Base-by-base conservation (phyloP, 768 basidiomycete species). In the Lactarius quietus region DNA sequence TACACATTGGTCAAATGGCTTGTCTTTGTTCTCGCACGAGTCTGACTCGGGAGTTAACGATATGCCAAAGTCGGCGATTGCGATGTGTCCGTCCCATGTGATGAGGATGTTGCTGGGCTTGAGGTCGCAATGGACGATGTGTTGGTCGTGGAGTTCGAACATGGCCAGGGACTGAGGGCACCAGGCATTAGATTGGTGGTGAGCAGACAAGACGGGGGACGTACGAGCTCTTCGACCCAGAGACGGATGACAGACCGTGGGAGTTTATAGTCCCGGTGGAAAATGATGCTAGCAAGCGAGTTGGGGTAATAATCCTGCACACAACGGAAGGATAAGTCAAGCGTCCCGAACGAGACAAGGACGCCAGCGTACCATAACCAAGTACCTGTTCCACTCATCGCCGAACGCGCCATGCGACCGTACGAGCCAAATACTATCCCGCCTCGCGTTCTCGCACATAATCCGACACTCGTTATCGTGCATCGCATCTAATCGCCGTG, bases 91-190 rank as follows among this genome's bases (percentile, higher is more conserved):
- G 9, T 56, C 29, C 10, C 36, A 28, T 3, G 64, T 59, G 56
- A 70, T 54, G 52, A 69, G 65, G 53, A 74, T 66, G 28, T 75
- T 76, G 70, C 76, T 75, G 6, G 81, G 81, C 73, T 83, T 83
- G 74, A 83, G 78, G 71, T 83, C 81, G 26, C 82, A 76, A 66
- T 83, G 82, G 51, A 81, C 80, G 26, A 83, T 71, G 66, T 77
- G 71, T 64, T 76, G 75, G 1, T 72, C 61, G 35, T 80, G 72
- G 7, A 82, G 71, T 64, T 80, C 80, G n/a, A 20, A 59, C 56
- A 72, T 61, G 28, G 55, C 68, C n/a, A 63, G 20, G 17, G 63
- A 15, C 70, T 70, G 28, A 8, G 33, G 33, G 33, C 33, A 8
- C n/a, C 9, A 0, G 6, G 26, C 14, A 3, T 23, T 26, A 15